Conservation (phyloP, 257 asterid genomes). For the Gynochthodes officinalis region DNA sequence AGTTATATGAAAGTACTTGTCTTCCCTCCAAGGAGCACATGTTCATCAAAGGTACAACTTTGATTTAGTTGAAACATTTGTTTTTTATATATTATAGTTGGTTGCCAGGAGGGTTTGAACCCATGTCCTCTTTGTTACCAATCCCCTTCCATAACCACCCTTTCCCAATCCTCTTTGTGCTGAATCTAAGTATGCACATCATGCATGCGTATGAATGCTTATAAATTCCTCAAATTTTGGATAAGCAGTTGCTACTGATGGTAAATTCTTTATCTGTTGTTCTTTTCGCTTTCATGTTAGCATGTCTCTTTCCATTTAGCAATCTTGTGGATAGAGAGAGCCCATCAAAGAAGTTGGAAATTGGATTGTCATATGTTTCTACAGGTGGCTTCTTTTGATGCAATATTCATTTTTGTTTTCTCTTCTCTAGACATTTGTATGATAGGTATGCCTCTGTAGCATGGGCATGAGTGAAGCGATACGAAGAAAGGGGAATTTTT, state of each 20-base stretch:
- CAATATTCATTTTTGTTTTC: not conserved
- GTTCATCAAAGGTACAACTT: conserved; percentile 46
- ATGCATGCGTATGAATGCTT: not conserved
- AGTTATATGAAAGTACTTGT: conserved; percentile 36
- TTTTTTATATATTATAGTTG: too few relatives aligned
- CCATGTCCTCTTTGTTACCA: too few relatives aligned
- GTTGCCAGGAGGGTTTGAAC: too few relatives aligned
- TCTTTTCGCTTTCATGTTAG: not conserved
- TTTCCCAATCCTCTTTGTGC: too few relatives aligned
- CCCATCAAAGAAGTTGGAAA: not conserved
- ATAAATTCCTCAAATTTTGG: not conserved
- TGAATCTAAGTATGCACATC: conserved; percentile 7
- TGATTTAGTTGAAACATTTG: not conserved
- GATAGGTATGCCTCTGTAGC: too few relatives aligned
- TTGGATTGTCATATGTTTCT: not conserved
- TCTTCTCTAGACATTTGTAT: not conserved
- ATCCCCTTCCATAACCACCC: too few relatives aligned
- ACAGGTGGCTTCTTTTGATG: not conserved
- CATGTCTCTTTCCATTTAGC: not conserved
- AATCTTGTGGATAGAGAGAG: not conserved
- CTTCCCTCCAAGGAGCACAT: conserved; percentile 37
- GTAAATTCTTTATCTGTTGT: not conserved
- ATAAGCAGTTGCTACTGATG: not conserved
- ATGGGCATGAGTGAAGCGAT: too few relatives aligned
- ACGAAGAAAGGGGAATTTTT: too few relatives aligned